These are phyloP conservation scores for Flaveria trinervia DNA, from an alignment of 129 eudicot genomes.

Conservation along the genomic window DNA sequence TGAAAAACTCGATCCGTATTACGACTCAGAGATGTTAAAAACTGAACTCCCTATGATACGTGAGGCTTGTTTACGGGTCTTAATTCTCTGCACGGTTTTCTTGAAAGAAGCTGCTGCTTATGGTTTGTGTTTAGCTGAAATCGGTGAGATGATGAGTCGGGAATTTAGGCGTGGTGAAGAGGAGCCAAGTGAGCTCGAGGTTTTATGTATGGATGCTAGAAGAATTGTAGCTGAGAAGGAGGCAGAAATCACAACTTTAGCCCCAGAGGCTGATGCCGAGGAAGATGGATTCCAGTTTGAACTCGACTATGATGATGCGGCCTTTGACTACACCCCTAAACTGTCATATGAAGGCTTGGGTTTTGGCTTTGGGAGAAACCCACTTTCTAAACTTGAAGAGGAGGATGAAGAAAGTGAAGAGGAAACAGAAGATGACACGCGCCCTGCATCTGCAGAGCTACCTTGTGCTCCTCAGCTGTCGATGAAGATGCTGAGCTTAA, in stretches of 20 bases:
- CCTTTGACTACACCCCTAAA: constrained; percentile 49
- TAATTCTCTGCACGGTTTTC: constrained; percentile 75
- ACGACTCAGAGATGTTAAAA: constrained; percentile 65
- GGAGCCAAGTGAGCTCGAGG: constrained; percentile 94
- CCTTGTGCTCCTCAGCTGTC: constrained; percentile 54
- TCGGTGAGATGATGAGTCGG: constrained; percentile 97
- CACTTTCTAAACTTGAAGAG: constrained; percentile 75
- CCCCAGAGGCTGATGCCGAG: constrained; percentile 48
- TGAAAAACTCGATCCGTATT: constrained; percentile 60
- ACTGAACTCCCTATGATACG: constrained; percentile 88
- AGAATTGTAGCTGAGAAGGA: constrained; percentile 64
- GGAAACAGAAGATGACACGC: constrained; percentile 10
- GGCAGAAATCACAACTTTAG: constrained; percentile 20
- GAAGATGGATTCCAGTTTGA: constrained; percentile 67
- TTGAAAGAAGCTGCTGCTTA: constrained; percentile 82
- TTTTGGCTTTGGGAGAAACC: constrained; percentile 51
- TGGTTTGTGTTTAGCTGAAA: constrained; percentile 90
- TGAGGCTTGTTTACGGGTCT: constrained; percentile 79
- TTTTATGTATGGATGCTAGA: constrained; percentile 79
- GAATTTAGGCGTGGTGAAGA: constrained; percentile 88
- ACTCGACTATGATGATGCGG: constrained; percentile 64
- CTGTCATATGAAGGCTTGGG: constrained; percentile 38
- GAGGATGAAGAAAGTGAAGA: constrained; percentile 35
- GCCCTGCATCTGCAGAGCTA: constrained; percentile 20
- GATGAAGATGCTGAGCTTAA: constrained; percentile 41